phyloP scores from a whole-genome alignment of 306 rosid species.

The Corylus avellana region DNA sequence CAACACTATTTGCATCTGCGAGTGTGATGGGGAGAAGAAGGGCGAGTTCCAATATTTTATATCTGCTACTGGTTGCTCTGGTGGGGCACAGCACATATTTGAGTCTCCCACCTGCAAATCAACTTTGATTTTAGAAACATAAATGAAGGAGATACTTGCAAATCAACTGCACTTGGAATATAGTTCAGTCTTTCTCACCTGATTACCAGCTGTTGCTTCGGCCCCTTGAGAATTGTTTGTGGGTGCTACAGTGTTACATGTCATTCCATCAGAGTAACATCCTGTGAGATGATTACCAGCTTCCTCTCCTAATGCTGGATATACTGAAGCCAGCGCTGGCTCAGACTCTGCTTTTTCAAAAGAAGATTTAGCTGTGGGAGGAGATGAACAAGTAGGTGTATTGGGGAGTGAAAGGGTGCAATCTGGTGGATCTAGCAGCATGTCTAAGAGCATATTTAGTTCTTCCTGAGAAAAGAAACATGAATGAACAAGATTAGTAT shows the following conservation, averaged over 20 bases:
- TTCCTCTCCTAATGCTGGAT: background rate
- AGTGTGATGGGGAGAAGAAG: conserved; percentile 31
- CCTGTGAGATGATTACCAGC: no score
- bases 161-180: background rate
- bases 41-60: conserved; percentile 33
- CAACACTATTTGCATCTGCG: no score
- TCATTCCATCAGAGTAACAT: conserved; percentile 35
- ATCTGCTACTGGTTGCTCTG: conserved; percentile 40
- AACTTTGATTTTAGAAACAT: conserved; percentile 33
- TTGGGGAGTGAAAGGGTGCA: background rate
- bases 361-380: conserved; percentile 34
- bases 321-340: conserved; percentile 18
- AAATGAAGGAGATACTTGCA: background rate
- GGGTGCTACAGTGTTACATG: conserved; percentile 37
- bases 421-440: conserved; percentile 24
- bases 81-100: conserved; percentile 30
- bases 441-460: background rate
- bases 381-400: conserved; percentile 35
- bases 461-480: conserved; percentile 23
- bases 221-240: conserved; percentile 32
- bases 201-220: conserved; percentile 11
- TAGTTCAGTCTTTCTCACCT: conserved; percentile 35
- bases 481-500: background rate
- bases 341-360: conserved; percentile 12
- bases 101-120: conserved; percentile 30